phyloP scores from a whole-genome alignment of 2,329 filamentous ascomycete species.

The Boeremia lycopersici region DNA sequence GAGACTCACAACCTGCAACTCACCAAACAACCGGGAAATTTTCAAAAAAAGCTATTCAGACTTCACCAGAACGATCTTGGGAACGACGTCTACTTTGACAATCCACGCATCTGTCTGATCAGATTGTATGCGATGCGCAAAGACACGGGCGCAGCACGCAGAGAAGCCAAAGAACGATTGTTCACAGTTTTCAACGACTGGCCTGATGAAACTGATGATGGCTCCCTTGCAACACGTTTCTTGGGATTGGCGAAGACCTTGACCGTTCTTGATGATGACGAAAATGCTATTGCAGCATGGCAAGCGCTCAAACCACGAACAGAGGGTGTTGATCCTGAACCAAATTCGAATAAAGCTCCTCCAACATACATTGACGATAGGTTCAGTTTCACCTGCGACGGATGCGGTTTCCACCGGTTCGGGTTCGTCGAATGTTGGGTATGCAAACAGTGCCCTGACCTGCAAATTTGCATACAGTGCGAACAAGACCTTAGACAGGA shows the following conservation, averaged over 20 bases:
- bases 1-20: too few species aligned
- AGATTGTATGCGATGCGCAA: not conserved
- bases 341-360: not conserved
- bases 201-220: not conserved
- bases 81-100: not conserved
- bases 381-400: not conserved
- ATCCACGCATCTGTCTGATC: not conserved
- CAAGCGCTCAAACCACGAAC: slow-evolving; percentile 6
- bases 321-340: too few species aligned
- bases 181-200: not conserved
- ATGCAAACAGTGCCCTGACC: slow-evolving; percentile 16
- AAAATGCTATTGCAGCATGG: slow-evolving; percentile 17
- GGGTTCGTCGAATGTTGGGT: slow-evolving; percentile 7
- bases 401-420: not conserved
- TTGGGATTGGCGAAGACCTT: slow-evolving; percentile 13
- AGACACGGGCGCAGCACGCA: not conserved
- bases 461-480: slow-evolving; percentile 15
- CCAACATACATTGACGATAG: not conserved
- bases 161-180: not conserved
- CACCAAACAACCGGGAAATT: not conserved
- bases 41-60: not conserved
- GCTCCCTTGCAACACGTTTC: slow-evolving; percentile 7
- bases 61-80: not conserved
- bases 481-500: slow-evolving; percentile 12
- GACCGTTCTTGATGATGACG: slow-evolving; percentile 11